Conservation (phyloP, 306 rosid species). For the Spatholobus suberectus region DNA sequence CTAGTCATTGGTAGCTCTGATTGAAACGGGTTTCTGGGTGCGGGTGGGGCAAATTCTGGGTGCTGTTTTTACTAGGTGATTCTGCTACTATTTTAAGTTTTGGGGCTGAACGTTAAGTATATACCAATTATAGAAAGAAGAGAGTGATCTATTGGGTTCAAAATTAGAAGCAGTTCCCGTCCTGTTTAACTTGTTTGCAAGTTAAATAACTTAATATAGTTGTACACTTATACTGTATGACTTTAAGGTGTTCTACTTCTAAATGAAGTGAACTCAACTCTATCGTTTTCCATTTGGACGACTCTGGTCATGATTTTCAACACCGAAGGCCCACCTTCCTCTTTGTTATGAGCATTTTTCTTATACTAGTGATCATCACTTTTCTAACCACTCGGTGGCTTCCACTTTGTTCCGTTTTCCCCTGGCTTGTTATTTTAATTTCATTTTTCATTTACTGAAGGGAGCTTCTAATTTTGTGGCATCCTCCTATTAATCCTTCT, state of each 20-base stretch:
- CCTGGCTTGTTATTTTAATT: not conserved
- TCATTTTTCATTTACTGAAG: not conserved
- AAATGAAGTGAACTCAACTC: conserved; percentile 12
- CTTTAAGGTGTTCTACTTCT: not conserved
- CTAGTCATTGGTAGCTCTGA: not conserved
- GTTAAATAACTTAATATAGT: not conserved
- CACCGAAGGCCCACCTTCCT: conserved; percentile 10
- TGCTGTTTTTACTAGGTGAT: not conserved
- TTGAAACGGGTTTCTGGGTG: not conserved
- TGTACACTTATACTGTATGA: not conserved
- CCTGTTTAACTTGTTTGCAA: not conserved
- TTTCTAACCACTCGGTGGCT: not conserved
- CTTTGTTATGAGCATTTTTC: not conserved
- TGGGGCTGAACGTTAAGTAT: not conserved
- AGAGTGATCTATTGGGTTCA: not conserved
- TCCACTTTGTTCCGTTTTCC: not conserved
- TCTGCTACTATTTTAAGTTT: conserved; percentile 1
- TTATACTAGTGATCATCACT: not conserved
- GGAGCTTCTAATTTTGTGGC: not conserved
- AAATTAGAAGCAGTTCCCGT: not conserved
- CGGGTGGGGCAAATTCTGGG: conserved; percentile 37
- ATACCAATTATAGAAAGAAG: conserved; percentile 34
- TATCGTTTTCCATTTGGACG: not conserved
- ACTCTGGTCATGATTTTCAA: conserved; percentile 5
- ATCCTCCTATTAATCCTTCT: not conserved